Conservation (phyloP, 2,329 filamentous ascomycete genomes). For the Aphanocladium album region DNA sequence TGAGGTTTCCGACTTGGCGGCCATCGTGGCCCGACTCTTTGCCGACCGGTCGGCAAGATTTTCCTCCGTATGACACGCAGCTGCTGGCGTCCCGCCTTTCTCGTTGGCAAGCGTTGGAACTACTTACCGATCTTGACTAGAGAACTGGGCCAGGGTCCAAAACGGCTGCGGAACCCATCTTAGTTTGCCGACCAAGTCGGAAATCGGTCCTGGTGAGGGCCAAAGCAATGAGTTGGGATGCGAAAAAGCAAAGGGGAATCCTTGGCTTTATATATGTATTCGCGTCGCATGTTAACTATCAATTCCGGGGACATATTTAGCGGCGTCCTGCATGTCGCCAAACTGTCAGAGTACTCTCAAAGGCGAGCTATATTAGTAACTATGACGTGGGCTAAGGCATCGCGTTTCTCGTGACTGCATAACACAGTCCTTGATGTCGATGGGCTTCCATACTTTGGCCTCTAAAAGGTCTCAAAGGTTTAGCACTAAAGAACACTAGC, state of each 20-base stretch:
- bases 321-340: no score
- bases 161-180: background rate
- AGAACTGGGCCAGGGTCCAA: background rate
- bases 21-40: background rate
- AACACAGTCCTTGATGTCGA: no score
- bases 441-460: no score
- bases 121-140: background rate
- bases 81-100: background rate
- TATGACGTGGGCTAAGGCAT: no score
- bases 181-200: background rate
- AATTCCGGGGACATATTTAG: background rate
- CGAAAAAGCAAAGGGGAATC: background rate
- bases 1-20: background rate
- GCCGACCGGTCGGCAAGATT: slow-evolving; percentile 6
- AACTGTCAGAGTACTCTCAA: no score
- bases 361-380: no score
- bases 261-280: background rate
- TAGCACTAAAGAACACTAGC: no score
- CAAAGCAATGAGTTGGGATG: background rate
- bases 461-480: no score
- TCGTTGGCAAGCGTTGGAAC: background rate
- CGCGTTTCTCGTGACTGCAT: no score
- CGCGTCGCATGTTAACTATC: background rate
- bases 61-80: background rate
- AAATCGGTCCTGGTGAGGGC: background rate